phyloP scores from a whole-genome alignment of 805 yeast genomes.

The Kodamaea hsintzibuensis region DNA sequence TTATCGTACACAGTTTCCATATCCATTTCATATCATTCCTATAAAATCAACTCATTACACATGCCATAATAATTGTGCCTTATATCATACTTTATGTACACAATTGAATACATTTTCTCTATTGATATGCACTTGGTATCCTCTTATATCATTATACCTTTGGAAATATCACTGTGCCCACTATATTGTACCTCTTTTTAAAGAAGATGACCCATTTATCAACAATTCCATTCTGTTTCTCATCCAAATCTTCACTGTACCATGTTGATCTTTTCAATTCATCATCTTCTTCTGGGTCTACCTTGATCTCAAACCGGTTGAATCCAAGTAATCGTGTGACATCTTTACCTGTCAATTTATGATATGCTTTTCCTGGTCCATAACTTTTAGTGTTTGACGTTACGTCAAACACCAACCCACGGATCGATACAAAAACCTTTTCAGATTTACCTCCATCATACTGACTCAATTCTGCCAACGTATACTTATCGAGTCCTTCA shows the following conservation, averaged over 20 bases:
- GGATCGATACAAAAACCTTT: conserved; percentile 68
- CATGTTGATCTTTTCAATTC: conserved; percentile 32
- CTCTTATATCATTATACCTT: neutral
- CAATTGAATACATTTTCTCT: neutral
- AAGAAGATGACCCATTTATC: conserved; percentile 77
- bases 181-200: conserved; percentile 42
- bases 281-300: conserved; percentile 10
- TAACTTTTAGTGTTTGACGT: conserved; percentile 63
- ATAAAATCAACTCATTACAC: too few species aligned
- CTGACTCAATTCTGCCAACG: conserved; percentile 32
- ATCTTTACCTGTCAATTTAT: conserved; percentile 72
- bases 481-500: conserved; percentile 31
- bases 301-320: conserved; percentile 40
- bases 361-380: conserved; percentile 77
- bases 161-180: conserved; percentile 31
- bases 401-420: conserved; percentile 80
- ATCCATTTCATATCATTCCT: too few species aligned
- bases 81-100: neutral
- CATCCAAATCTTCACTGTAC: conserved; percentile 54
- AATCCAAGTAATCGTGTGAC: conserved; percentile 76
- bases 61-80: too few species aligned
- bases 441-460: conserved; percentile 33
- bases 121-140: neutral
- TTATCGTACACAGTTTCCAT: too few species aligned
- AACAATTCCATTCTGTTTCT: conserved; percentile 58